These are phyloP conservation scores for Paradendryphiella salina DNA, from an alignment of 2,329 filamentous ascomycete genomes.

Conservation along the genomic window DNA sequence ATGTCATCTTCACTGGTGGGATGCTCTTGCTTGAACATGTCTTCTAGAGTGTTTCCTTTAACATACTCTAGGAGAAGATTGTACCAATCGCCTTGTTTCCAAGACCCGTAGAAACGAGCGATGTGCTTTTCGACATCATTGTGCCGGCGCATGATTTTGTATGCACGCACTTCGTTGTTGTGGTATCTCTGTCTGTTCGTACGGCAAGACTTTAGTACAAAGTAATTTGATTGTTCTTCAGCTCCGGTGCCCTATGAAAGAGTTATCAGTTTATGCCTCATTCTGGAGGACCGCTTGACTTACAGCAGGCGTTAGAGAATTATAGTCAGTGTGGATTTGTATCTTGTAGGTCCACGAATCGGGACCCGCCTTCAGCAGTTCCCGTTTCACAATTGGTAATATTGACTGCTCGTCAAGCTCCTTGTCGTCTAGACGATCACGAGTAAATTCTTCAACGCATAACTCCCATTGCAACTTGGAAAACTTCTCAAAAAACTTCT, in stretches of 20 bases:
- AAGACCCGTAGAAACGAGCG: conserved; percentile 23
- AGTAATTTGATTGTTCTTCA: conserved; percentile 6
- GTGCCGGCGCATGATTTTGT: conserved; percentile 5
- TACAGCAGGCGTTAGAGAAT: conserved; percentile 4
- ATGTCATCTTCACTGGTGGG: conserved; percentile 31
- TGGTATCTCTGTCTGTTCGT: conserved; percentile 7
- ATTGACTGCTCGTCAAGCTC: conserved; percentile 1
- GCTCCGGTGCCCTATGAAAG: no score
- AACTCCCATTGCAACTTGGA: conserved; percentile 21
- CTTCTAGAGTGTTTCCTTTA: conserved; percentile 38
- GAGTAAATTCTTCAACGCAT: conserved; percentile 5
- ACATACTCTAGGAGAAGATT: conserved; percentile 47
- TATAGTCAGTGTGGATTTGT: conserved; percentile 13
- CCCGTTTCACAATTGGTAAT: conserved; percentile 10
- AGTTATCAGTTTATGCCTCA: no score
- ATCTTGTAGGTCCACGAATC: conserved; percentile 14
- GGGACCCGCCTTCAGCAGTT: background rate
- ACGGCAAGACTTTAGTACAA: conserved; percentile 23
- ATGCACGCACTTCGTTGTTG: conserved; percentile 19
- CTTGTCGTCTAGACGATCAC: conserved; percentile 1
- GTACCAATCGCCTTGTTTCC: conserved; percentile 20
- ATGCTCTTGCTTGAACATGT: conserved; percentile 32
- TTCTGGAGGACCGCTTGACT: no score
- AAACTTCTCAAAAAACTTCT: conserved; percentile 14
- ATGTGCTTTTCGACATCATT: conserved; percentile 8